These are phyloP conservation scores for Termitomyces sp. DNA, from an alignment of 768 basidiomycete genomes.

Conservation along the genomic window DNA sequence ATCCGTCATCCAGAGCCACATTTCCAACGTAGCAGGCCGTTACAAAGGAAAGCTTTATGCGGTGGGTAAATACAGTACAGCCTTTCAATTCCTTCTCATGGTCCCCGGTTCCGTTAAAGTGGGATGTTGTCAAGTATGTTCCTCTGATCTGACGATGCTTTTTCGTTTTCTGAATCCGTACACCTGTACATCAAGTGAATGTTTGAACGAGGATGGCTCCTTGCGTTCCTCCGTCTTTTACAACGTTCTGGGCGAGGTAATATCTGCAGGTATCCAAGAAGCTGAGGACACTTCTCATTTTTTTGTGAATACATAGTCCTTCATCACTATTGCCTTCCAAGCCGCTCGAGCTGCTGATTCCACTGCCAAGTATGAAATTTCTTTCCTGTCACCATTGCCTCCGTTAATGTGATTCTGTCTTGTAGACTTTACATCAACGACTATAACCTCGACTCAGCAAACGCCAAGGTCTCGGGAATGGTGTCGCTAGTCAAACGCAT, in stretches of 20 bases:
- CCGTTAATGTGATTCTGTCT: neutral
- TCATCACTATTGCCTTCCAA: conserved; percentile 47
- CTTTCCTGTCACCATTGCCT: too few relatives aligned
- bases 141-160: neutral
- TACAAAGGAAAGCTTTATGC: conserved; percentile 43
- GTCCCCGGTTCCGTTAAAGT: conserved; percentile 18
- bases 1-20: conserved; percentile 41
- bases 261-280: neutral
- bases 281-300: neutral
- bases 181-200: conserved; percentile 27
- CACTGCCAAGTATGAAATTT: conserved; percentile 32
- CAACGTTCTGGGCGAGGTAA: conserved; percentile 1
- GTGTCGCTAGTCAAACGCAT: conserved; percentile 34
- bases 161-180: neutral
- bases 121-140: conserved; percentile 39
- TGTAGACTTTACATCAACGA: conserved; percentile 35
- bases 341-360: conserved; percentile 45
- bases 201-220: conserved; percentile 29
- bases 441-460: conserved; percentile 45
- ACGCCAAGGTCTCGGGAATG: conserved; percentile 38
- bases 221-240: neutral
- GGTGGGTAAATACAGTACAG: conserved; percentile 5
- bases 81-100: neutral
- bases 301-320: conserved; percentile 25
- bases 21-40: conserved; percentile 36